These are phyloP conservation scores for Rhizophagus clarus DNA, from an alignment of 192 early-diverging fungal genomes.

Conservation along the genomic window DNA sequence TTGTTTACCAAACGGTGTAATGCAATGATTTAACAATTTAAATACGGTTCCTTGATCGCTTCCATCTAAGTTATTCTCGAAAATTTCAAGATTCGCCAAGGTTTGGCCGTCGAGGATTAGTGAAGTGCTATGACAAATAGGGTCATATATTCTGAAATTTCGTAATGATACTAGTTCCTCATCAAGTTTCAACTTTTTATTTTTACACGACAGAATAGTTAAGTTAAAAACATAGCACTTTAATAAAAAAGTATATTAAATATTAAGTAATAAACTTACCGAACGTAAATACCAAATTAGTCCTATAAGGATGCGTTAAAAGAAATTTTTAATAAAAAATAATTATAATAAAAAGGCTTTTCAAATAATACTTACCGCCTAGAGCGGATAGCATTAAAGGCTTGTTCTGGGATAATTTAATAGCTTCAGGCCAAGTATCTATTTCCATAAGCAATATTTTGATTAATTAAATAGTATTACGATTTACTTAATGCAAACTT, in stretches of 20 bases:
- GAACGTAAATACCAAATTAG: constrained; percentile 86
- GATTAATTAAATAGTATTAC: background rate
- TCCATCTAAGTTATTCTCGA: constrained; percentile 80
- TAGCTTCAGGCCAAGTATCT: constrained; percentile 48
- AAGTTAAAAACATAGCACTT: too few relatives aligned
- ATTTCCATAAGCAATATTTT: background rate
- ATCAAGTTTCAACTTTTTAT: constrained; percentile 79
- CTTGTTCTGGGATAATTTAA: constrained; percentile 42
- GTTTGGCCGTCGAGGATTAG: constrained; percentile 94
- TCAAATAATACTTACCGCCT: constrained; percentile 34
- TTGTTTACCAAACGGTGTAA: constrained; percentile 79
- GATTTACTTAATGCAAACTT: constrained; percentile 11
- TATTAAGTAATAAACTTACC: constrained; percentile 44
- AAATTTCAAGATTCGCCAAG: constrained; percentile 89
- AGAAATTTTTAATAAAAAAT: too few relatives aligned
- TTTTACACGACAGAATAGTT: background rate
- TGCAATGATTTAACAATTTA: constrained; percentile 80
- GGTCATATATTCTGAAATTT: constrained; percentile 85
- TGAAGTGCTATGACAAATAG: constrained; percentile 71
- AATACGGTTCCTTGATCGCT: constrained; percentile 79
- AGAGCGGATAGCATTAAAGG: constrained; percentile 44
- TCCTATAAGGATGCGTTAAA: constrained; percentile 62
- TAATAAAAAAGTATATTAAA: background rate
- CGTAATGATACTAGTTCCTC: constrained; percentile 77
- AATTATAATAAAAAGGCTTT: too few relatives aligned